phyloP scores from a whole-genome alignment of 331 rosid species.

The Erythrophleum ivorense region DNA sequence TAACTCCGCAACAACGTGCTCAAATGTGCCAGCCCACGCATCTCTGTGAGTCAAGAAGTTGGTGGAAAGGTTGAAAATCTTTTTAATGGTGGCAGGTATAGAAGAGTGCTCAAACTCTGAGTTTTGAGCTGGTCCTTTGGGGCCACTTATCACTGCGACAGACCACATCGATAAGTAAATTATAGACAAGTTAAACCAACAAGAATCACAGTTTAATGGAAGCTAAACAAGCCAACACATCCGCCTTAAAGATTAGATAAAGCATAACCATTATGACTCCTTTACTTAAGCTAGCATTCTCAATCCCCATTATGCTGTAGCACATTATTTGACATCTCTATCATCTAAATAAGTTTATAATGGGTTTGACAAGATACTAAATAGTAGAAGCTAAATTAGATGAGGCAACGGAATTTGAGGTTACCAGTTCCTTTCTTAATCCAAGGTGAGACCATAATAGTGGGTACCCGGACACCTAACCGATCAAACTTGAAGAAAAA shows the following conservation, averaged over 20 bases:
- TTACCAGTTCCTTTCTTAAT: constrained; percentile 94
- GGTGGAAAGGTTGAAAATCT: constrained; percentile 85
- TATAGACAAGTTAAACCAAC: constrained; percentile 29
- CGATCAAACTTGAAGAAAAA: constrained; percentile 95
- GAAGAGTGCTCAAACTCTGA: constrained; percentile 98
- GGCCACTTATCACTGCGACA: constrained; percentile 68
- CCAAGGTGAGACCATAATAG: constrained; percentile 98
- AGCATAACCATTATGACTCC: constrained; percentile 1
- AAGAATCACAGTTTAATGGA: neutral
- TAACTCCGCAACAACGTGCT: constrained; percentile 68
- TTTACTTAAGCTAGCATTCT: constrained; percentile 14
- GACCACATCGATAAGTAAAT: constrained; percentile 34
- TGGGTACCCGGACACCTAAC: constrained; percentile 93
- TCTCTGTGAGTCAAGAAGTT: constrained; percentile 93
- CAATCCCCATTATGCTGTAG: constrained; percentile 15
- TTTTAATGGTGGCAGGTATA: constrained; percentile 95
- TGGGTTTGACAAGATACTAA: neutral
- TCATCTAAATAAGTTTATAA: neutral
- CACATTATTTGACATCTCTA: neutral
- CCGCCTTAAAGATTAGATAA: constrained; percentile 26
- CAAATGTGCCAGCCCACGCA: constrained; percentile 99
- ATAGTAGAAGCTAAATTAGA: constrained; percentile 6
- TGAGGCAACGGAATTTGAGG: constrained; percentile 25
- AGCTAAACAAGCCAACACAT: constrained; percentile 31
- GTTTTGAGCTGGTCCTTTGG: constrained; percentile 80